These are phyloP conservation scores for Senna siamea DNA, from an alignment of 306 rosid genomes.

Conservation along the genomic window DNA sequence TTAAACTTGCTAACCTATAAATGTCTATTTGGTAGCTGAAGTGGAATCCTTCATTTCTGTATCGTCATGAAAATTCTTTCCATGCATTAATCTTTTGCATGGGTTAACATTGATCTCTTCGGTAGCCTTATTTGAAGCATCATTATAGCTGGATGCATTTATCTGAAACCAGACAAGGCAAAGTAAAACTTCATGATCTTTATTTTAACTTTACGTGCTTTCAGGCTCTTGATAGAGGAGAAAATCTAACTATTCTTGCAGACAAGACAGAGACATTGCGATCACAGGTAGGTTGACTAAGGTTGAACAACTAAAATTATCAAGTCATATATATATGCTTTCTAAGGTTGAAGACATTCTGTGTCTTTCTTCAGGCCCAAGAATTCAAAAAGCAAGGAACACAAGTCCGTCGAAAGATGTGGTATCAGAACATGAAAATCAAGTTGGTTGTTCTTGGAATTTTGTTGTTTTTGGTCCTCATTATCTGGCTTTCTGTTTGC, in stretches of 20 bases:
- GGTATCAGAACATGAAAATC: slow-evolving; percentile 98
- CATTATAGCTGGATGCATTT: slow-evolving; percentile 17
- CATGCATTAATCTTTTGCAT: slow-evolving; percentile 6
- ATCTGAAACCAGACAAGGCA: not conserved
- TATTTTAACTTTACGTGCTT: slow-evolving; percentile 25
- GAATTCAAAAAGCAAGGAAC: slow-evolving; percentile 71
- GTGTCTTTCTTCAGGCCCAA: slow-evolving; percentile 67
- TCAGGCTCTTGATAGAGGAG: slow-evolving; percentile 88
- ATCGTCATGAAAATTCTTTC: not conserved
- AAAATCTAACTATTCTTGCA: slow-evolving; percentile 70
- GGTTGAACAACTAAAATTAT: slow-evolving; percentile 18
- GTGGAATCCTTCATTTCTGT: not conserved
- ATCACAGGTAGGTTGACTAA: slow-evolving; percentile 61
- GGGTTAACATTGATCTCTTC: not conserved
- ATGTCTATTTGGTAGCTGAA: not conserved
- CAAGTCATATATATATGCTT: not conserved
- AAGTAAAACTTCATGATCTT: slow-evolving; percentile 10
- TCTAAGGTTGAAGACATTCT: slow-evolving; percentile 35
- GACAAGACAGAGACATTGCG: slow-evolving; percentile 80
- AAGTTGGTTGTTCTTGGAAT: slow-evolving; percentile 83
- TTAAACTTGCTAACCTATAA: not conserved
- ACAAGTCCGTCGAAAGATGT: slow-evolving; percentile 79
- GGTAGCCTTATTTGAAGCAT: slow-evolving; percentile 17
- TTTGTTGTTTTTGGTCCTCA: slow-evolving; percentile 64
- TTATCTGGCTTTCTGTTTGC: slow-evolving; percentile 91